Percentiles rank a stretch among this genome's conserved stretches.
Evolutionary conservation across 139 green algal genomes (phyloP).

Genomic region (Ulvella scutata): DNA sequence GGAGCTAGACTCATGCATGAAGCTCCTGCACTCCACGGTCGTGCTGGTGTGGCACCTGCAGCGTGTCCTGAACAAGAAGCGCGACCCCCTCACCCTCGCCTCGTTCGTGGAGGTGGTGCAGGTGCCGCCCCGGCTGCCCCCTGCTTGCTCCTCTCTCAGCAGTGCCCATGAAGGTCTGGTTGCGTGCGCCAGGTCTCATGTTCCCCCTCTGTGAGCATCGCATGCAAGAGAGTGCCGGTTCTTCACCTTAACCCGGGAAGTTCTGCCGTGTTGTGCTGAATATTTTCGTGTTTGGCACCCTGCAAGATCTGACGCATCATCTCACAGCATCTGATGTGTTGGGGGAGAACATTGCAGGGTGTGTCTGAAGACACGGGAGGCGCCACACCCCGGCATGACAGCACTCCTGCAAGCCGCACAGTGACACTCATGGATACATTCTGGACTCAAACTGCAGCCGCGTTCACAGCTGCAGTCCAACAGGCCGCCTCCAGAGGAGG

Average conservation of each 20-base stretch:
- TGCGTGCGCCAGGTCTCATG: too few relatives aligned
- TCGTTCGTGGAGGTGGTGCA: conserved; percentile 71
- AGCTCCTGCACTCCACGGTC: conserved; percentile 21
- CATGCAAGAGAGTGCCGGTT: too few relatives aligned
- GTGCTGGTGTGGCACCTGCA: conserved; percentile 77
- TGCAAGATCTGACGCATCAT: too few relatives aligned
- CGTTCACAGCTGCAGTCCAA: not conserved
- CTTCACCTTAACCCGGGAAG: too few relatives aligned
- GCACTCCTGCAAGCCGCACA: too few relatives aligned
- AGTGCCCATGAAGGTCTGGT: too few relatives aligned
- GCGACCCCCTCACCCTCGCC: conserved; percentile 77
- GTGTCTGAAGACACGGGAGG: not conserved
- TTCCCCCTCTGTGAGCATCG: too few relatives aligned
- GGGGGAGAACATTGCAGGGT: not conserved
- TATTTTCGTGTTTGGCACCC: too few relatives aligned
- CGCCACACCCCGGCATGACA: too few relatives aligned
- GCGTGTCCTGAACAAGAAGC: conserved; percentile 84
- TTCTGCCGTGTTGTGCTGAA: too few relatives aligned
- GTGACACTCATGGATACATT: not conserved
- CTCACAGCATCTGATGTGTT: too few relatives aligned
- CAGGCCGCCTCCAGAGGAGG: conserved; percentile 2
- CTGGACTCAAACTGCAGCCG: not conserved
- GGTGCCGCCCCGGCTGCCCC: not conserved
- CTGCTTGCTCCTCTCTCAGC: too few relatives aligned
- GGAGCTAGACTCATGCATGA: conserved; percentile 28